These are phyloP conservation scores for Apophysomyces trapeziformis DNA, from an alignment of 371 early-diverging fungal species.

Conservation along the genomic window DNA sequence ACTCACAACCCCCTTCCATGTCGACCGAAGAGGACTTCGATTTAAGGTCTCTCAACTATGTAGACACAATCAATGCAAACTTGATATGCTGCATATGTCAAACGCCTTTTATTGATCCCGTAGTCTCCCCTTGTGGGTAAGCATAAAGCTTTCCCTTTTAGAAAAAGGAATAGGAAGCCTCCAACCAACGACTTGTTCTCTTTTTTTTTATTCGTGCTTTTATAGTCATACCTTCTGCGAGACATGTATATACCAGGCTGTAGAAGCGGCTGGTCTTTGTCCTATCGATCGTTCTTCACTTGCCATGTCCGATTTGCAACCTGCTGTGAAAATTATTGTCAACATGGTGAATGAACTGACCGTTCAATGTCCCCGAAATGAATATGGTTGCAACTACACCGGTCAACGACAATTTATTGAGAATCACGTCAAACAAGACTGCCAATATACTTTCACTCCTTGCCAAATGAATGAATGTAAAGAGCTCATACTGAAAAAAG, in stretches of 20 bases:
- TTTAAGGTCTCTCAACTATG: constrained; percentile 36
- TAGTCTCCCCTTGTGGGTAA: constrained; percentile 58
- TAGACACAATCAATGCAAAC: constrained; percentile 55
- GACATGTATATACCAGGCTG: constrained; percentile 62
- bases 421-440: constrained; percentile 63
- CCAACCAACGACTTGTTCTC: too few relatives aligned
- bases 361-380: constrained; percentile 61
- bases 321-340: constrained; percentile 65
- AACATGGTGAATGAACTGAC: constrained; percentile 76
- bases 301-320: constrained; percentile 42
- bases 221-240: constrained; percentile 72
- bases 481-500: constrained; percentile 59
- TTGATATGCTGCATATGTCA: constrained; percentile 68
- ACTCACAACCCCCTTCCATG: background rate
- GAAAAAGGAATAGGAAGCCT: too few relatives aligned
- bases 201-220: background rate
- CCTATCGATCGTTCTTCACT: constrained; percentile 68
- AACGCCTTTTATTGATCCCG: constrained; percentile 63
- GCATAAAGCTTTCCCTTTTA: background rate
- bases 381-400: constrained; percentile 60
- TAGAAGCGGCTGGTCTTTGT: constrained; percentile 59
- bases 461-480: constrained; percentile 68
- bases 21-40: constrained; percentile 25
- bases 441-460: constrained; percentile 55
- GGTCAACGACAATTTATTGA: constrained; percentile 66